Evolutionary conservation across 2,329 filamentous ascomycete genomes (phyloP).

Genomic region (Gremmenia infestans): DNA sequence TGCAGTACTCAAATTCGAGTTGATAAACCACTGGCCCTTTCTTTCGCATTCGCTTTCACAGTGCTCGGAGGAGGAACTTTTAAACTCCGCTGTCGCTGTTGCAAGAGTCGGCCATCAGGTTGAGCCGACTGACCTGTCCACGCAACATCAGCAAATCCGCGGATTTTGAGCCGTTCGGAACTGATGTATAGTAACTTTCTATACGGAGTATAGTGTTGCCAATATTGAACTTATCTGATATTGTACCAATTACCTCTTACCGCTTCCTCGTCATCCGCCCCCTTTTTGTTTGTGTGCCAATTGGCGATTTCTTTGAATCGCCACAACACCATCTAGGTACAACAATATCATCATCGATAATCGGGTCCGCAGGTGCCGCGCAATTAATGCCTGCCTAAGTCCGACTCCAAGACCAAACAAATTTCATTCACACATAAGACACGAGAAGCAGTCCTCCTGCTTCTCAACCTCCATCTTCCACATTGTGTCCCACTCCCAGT

Average conservation of each 20-base stretch:
- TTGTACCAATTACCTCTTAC: not conserved
- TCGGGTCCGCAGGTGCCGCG: not conserved
- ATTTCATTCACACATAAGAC: not conserved
- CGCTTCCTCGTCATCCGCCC: not conserved
- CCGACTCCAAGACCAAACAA: slow-evolving; percentile 12
- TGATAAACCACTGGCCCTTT: not conserved
- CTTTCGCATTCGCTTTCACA: not conserved
- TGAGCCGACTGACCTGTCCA: not conserved
- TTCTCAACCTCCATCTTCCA: slow-evolving; percentile 26
- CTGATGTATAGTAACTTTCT: not conserved
- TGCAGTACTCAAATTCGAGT: too few relatives aligned
- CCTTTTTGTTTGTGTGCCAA: not conserved
- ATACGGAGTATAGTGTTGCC: not conserved
- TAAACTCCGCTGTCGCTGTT: not conserved
- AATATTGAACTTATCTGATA: not conserved
- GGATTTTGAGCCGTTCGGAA: not conserved
- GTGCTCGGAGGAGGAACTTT: not conserved
- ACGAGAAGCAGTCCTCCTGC: slow-evolving; percentile 21
- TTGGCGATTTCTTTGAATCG: not conserved
- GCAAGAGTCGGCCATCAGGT: not conserved
- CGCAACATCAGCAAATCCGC: not conserved
- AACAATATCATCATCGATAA: slow-evolving; percentile 2
- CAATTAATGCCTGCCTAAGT: slow-evolving; percentile 15
- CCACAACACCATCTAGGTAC: slow-evolving; percentile 1
- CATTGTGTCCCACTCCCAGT: slow-evolving; percentile 31